phyloP scores from a whole-genome alignment of 2,329 filamentous ascomycete genomes.

The Trichoderma oligosporum region DNA sequence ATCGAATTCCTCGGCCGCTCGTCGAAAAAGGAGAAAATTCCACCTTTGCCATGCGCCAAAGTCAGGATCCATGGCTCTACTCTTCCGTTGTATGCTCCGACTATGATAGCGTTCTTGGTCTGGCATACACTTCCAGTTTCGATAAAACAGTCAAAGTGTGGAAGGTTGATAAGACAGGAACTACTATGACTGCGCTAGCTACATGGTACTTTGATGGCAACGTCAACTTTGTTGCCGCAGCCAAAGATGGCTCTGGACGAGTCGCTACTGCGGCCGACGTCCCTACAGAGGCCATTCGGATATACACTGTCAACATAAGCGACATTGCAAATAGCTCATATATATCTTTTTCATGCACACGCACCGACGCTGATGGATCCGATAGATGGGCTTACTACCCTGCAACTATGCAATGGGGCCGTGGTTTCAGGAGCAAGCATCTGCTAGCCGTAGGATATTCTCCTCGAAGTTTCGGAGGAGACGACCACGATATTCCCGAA shows the following conservation, averaged over 20 bases:
- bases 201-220: slow-evolving; percentile 56
- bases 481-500: slow-evolving; percentile 57
- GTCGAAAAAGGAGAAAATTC: slow-evolving; percentile 54
- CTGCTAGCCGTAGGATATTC: slow-evolving; percentile 61
- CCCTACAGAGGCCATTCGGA: slow-evolving; percentile 49
- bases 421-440: slow-evolving; percentile 42
- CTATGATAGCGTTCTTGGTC: slow-evolving; percentile 43
- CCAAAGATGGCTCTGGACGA: slow-evolving; percentile 44
- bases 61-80: slow-evolving; percentile 61
- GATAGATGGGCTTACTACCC: slow-evolving; percentile 61
- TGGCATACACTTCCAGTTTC: slow-evolving; percentile 59
- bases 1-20: slow-evolving; percentile 53
- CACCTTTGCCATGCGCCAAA: slow-evolving; percentile 52
- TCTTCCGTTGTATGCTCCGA: slow-evolving; percentile 61
- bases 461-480: slow-evolving; percentile 49
- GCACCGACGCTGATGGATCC: slow-evolving; percentile 32
- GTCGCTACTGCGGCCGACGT: slow-evolving; percentile 60
- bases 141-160: slow-evolving; percentile 60
- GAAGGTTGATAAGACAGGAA: slow-evolving; percentile 40
- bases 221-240: slow-evolving; percentile 60
- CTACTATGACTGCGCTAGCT: slow-evolving; percentile 39
- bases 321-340: slow-evolving; percentile 38
- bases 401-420: slow-evolving; percentile 61
- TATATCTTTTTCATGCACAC: slow-evolving; percentile 41
- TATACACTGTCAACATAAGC: slow-evolving; percentile 47